These are phyloP conservation scores for Mortierella sp. DNA, from an alignment of 371 early-diverging fungal genomes.

Conservation along the genomic window DNA sequence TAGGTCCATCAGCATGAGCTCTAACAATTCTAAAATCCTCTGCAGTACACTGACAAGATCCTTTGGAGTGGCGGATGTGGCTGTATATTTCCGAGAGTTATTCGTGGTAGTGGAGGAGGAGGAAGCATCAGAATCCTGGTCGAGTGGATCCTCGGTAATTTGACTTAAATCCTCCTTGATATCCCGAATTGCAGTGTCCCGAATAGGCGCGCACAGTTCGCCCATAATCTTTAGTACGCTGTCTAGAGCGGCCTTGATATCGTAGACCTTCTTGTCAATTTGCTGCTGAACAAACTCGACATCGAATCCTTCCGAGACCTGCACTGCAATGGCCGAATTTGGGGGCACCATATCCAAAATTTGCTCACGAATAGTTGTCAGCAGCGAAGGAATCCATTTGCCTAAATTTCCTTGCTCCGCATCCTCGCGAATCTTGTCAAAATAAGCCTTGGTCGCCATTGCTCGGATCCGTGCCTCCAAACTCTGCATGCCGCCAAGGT, in stretches of 20 bases:
- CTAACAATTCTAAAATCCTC: conserved; percentile 36
- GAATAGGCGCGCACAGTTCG: conserved; percentile 43
- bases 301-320: conserved; percentile 37
- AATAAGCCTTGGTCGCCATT: conserved; percentile 48
- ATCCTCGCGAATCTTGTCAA: conserved; percentile 47
- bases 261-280: conserved; percentile 37
- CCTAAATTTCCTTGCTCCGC: conserved; percentile 33
- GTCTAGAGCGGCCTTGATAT: conserved; percentile 28
- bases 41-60: conserved; percentile 42
- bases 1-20: conserved; percentile 48
- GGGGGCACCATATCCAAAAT: conserved; percentile 42
- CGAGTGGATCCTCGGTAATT: conserved; percentile 6
- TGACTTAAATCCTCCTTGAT: conserved; percentile 23
- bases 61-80: conserved; percentile 17
- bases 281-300: conserved; percentile 52
- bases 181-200: conserved; percentile 22
- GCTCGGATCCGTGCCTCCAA: conserved; percentile 30
- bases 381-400: conserved; percentile 36
- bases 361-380: conserved; percentile 41
- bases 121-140: background rate
- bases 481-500: background rate
- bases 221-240: conserved; percentile 30
- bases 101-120: background rate
- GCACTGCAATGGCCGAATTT: conserved; percentile 9
- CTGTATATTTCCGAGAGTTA: background rate